These are phyloP conservation scores for Syzygium jambos DNA, from an alignment of 345 rosid species.

Conservation along the genomic window DNA sequence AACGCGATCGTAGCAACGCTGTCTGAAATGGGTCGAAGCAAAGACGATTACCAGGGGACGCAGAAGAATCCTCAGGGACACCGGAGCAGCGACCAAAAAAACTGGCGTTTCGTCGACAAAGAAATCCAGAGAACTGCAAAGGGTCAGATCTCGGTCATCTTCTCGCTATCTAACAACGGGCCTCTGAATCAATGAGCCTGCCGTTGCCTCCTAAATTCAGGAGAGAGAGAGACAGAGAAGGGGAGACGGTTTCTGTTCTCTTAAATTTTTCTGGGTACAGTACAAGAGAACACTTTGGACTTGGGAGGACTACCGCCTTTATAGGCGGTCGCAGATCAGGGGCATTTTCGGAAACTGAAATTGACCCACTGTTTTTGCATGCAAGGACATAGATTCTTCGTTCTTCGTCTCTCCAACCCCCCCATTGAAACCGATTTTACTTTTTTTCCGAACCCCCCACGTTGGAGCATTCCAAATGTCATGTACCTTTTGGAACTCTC, in stretches of 20 bases:
- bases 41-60: neutral
- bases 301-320: neutral
- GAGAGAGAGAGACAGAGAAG: neutral
- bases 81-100: neutral
- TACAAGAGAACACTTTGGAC: neutral
- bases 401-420: neutral
- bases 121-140: neutral
- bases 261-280: neutral
- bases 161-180: neutral
- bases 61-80: neutral
- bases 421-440: neutral
- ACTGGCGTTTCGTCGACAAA: neutral
- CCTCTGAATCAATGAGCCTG: neutral
- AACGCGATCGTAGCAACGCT: neutral
- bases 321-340: neutral
- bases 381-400: neutral
- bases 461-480: neutral
- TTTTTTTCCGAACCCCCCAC: neutral
- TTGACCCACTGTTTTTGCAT: neutral
- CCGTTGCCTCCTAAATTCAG: neutral
- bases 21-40: neutral
- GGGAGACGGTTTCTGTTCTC: neutral
- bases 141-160: slow-evolving; percentile 1
- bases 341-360: neutral
- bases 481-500: neutral